Evolutionary conservation across 257 asterid species (phyloP).

Genomic region (Solanum arcanum): DNA sequence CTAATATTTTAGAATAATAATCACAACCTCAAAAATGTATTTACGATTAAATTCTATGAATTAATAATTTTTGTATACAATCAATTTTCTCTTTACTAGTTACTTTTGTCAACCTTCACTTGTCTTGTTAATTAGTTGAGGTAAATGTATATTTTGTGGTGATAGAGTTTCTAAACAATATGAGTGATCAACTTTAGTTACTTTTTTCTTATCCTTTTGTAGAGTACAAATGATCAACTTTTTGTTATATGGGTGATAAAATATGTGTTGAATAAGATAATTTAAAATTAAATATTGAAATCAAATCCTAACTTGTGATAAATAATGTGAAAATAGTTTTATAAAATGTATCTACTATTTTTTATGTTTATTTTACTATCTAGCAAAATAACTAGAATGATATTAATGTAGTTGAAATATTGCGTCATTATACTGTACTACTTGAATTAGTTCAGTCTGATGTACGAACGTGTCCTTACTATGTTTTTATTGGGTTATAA

Average conservation of each 20-base stretch:
- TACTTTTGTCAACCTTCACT: not conserved
- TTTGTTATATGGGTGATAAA: not conserved
- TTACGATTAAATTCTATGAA: not conserved
- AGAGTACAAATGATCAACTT: not conserved
- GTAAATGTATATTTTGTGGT: not conserved
- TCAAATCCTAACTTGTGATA: not conserved
- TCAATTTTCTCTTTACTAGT: not conserved
- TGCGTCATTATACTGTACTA: not conserved
- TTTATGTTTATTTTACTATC: not conserved
- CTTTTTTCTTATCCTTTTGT: not conserved
- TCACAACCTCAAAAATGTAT: too few species aligned
- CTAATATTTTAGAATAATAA: not conserved
- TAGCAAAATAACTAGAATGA: not conserved
- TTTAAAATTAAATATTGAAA: too few species aligned
- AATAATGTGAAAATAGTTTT: not conserved
- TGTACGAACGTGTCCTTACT: not conserved
- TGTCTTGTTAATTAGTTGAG: not conserved
- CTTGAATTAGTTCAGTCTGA: not conserved
- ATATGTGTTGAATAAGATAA: not conserved
- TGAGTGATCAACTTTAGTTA: not conserved
- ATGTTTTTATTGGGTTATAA: not conserved
- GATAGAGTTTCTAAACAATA: not conserved
- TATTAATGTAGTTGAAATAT: not conserved
- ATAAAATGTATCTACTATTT: not conserved
- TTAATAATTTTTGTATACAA: not conserved